phyloP scores from a whole-genome alignment of 108 stramenopile species.

The Skeletonema costatum region DNA sequence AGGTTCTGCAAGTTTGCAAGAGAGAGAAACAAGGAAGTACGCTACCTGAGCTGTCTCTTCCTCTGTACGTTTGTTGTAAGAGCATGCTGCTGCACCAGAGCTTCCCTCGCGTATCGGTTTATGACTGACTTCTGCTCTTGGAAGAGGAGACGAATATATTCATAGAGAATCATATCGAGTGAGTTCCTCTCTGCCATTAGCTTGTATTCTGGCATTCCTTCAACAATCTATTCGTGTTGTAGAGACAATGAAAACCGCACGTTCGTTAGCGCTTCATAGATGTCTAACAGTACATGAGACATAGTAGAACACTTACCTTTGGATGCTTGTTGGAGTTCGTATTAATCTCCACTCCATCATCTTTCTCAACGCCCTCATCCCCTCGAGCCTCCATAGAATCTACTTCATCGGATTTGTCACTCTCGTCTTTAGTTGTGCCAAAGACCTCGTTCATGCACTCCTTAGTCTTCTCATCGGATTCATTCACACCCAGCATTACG shows the following conservation, averaged over 20 bases:
- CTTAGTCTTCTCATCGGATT: conserved; percentile 5
- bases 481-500: conserved; percentile 26
- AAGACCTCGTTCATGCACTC: conserved; percentile 32
- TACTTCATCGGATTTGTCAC: not conserved
- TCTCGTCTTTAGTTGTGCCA: conserved; percentile 13
- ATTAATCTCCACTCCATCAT: conserved; percentile 12
- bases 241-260: not conserved
- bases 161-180: conserved; percentile 41
- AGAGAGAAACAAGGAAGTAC: not conserved
- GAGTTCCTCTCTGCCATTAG: conserved; percentile 31
- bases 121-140: conserved; percentile 23
- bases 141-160: conserved; percentile 23
- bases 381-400: not conserved
- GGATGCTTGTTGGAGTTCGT: conserved; percentile 51
- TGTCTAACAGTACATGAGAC: not conserved
- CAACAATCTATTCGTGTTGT: conserved; percentile 14
- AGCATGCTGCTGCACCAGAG: not conserved
- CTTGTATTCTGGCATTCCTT: conserved; percentile 38
- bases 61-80: not conserved
- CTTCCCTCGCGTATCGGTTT: not conserved
- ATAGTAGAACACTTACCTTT: conserved; percentile 31
- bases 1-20: not conserved
- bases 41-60: not conserved
- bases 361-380: conserved; percentile 4
- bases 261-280: not conserved